phyloP scores from a whole-genome alignment of 345 rosid species.

The Gossypium turneri region DNA sequence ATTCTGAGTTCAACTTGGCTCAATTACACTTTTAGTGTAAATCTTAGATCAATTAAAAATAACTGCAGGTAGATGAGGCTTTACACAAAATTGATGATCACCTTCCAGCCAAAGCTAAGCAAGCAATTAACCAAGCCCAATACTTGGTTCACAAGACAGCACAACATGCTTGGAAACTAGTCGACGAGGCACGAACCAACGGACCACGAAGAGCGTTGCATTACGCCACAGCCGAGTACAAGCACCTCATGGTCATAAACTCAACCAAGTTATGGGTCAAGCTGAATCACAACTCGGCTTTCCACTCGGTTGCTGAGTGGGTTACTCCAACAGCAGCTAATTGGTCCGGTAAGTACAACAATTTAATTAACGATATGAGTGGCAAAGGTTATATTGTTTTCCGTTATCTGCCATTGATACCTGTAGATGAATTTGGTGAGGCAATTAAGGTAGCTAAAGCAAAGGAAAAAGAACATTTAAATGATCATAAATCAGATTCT shows the following conservation, averaged over 20 bases:
- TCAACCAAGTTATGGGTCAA: slow-evolving; percentile 55
- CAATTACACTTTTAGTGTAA: too few species aligned
- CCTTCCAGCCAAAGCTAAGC: slow-evolving; percentile 69
- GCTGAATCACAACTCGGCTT: slow-evolving; percentile 42
- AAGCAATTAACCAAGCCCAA: slow-evolving; percentile 34
- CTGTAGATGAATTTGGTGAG: slow-evolving; percentile 59
- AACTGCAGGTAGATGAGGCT: slow-evolving; percentile 61
- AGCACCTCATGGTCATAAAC: slow-evolving; percentile 39
- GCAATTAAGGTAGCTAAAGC: slow-evolving; percentile 45
- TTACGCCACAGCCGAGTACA: slow-evolving; percentile 48
- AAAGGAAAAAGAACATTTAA: slow-evolving; percentile 31
- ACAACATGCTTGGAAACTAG: slow-evolving; percentile 43
- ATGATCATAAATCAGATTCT: slow-evolving; percentile 5
- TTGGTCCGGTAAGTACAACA: slow-evolving; percentile 51
- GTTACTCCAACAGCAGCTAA: slow-evolving; percentile 57
- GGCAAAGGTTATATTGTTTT: slow-evolving; percentile 54
- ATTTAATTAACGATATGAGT: slow-evolving; percentile 32
- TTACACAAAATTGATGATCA: slow-evolving; percentile 54
- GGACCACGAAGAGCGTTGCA: slow-evolving; percentile 59
- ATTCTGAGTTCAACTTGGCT: too few species aligned
- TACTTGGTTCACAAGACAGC: slow-evolving; percentile 36
- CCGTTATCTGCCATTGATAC: slow-evolving; percentile 58
- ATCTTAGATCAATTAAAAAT: neutral
- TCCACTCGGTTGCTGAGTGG: slow-evolving; percentile 44
- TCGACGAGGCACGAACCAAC: slow-evolving; percentile 44